phyloP scores from a whole-genome alignment of 805 yeast genomes.

The Candida glaebosa region DNA sequence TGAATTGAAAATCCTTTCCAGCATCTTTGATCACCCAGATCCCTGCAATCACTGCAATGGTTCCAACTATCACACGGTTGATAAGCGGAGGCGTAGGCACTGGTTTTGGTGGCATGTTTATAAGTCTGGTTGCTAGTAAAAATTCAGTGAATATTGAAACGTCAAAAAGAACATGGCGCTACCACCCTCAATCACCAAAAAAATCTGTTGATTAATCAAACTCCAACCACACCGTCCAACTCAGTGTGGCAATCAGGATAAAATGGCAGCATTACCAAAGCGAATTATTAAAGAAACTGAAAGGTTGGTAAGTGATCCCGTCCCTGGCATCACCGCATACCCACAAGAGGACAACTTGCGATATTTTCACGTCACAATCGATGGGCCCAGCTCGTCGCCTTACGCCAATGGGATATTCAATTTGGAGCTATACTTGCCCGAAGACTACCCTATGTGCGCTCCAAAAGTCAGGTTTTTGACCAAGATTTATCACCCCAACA shows the following conservation, averaged over 20 bases:
- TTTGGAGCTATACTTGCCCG: conserved; percentile 86
- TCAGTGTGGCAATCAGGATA: neutral
- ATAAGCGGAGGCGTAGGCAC: conserved; percentile 33
- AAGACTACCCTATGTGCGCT: conserved; percentile 97
- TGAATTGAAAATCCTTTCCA: conserved; percentile 37
- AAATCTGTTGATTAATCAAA: too few species aligned
- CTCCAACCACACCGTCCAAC: too few species aligned
- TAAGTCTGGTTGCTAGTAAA: too few species aligned
- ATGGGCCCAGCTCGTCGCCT: conserved; percentile 90
- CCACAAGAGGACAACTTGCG: conserved; percentile 95
- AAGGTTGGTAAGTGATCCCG: conserved; percentile 87
- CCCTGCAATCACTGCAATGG: conserved; percentile 34
- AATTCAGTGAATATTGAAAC: too few species aligned
- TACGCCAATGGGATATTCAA: conserved; percentile 79
- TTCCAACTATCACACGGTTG: conserved; percentile 33
- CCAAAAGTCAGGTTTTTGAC: conserved; percentile 94
- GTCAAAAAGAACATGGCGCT: too few species aligned
- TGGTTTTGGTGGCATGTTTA: conserved; percentile 7
- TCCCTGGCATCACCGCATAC: conserved; percentile 88
- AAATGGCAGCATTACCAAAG: conserved; percentile 71
- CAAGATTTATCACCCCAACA: conserved; percentile 93
- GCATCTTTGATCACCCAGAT: conserved; percentile 27
- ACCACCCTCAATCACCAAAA: too few species aligned
- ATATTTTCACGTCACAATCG: conserved; percentile 86
- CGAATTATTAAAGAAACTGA: conserved; percentile 97